Evolutionary conservation across 495 filamentous ascomycete genomes (phyloP).

Genomic region (Penicillium egyptiacum): DNA sequence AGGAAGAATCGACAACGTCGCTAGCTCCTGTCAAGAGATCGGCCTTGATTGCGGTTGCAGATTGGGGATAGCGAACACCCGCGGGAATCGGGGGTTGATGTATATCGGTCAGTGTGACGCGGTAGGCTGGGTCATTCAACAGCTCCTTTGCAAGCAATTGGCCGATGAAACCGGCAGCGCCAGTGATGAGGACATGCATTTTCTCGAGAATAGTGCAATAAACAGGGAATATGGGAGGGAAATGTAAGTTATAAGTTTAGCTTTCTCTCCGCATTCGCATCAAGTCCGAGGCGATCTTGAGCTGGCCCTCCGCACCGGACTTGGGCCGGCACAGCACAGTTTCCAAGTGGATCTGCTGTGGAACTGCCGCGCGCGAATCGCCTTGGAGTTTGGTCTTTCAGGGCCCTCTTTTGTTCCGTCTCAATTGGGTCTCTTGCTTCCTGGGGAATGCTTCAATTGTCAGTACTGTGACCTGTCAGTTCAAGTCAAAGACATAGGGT

Average conservation of each 20-base stretch:
- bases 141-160: slow-evolving; percentile 62
- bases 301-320: slow-evolving; percentile 37
- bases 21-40: slow-evolving; percentile 57
- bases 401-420: neutral
- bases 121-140: slow-evolving; percentile 54
- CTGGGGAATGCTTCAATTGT: neutral
- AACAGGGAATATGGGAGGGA: neutral
- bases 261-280: slow-evolving; percentile 41
- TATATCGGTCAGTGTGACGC: slow-evolving; percentile 61
- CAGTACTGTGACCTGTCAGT: neutral
- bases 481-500: neutral
- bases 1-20: slow-evolving; percentile 49
- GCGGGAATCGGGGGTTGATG: slow-evolving; percentile 54
- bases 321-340: slow-evolving; percentile 28
- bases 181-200: slow-evolving; percentile 67
- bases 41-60: slow-evolving; percentile 52
- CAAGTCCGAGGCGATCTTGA: slow-evolving; percentile 38
- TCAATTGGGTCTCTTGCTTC: neutral
- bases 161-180: slow-evolving; percentile 68
- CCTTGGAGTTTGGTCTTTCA: neutral
- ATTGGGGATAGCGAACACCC: slow-evolving; percentile 51
- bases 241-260: slow-evolving; percentile 3
- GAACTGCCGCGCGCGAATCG: slow-evolving; percentile 15
- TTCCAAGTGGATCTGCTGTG: slow-evolving; percentile 20
- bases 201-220: neutral